These are phyloP conservation scores for Mitragyna speciosa DNA, from an alignment of 257 asterid species.

Conservation along the genomic window DNA sequence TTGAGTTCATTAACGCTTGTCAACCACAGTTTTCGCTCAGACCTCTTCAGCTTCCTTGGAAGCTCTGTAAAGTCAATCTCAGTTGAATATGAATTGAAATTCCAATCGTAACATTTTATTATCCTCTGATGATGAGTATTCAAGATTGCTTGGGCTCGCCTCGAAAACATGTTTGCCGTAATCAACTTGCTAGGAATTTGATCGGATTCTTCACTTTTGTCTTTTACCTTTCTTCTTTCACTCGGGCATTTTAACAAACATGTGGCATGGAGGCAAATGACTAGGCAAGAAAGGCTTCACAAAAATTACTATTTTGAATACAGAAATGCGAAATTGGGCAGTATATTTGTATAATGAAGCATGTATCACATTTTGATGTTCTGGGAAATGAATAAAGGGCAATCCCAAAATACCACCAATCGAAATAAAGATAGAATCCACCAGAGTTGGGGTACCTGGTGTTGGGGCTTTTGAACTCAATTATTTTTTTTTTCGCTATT, in stretches of 20 bases:
- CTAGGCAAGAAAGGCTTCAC: not conserved
- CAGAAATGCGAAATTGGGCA: not conserved
- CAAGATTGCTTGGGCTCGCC: not conserved
- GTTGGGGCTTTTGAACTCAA: too few species aligned
- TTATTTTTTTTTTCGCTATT: too few species aligned
- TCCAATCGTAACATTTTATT: not conserved
- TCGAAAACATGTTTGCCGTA: not conserved
- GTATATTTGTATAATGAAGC: not conserved
- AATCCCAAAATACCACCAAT: too few species aligned
- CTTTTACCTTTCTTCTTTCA: too few species aligned
- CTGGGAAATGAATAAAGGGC: too few species aligned
- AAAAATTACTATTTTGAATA: not conserved
- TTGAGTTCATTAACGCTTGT: slow-evolving; percentile 57
- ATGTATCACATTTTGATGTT: not conserved
- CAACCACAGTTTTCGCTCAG: slow-evolving; percentile 65
- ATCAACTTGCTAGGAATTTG: not conserved
- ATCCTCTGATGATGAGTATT: not conserved
- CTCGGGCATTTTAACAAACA: slow-evolving; percentile 4
- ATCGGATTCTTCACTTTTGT: not conserved
- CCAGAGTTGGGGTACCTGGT: too few species aligned
- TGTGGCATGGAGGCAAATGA: not conserved
- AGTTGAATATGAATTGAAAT: slow-evolving; percentile 22
- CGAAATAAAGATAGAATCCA: too few species aligned
- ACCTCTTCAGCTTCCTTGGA: slow-evolving; percentile 48
- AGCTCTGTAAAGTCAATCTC: slow-evolving; percentile 22